A percentile compares a stretch with the other conserved stretches of the same genome.
Evolutionary conservation across 345 rosid species (phyloP).

Genomic region (Eucalyptus polybractea): DNA sequence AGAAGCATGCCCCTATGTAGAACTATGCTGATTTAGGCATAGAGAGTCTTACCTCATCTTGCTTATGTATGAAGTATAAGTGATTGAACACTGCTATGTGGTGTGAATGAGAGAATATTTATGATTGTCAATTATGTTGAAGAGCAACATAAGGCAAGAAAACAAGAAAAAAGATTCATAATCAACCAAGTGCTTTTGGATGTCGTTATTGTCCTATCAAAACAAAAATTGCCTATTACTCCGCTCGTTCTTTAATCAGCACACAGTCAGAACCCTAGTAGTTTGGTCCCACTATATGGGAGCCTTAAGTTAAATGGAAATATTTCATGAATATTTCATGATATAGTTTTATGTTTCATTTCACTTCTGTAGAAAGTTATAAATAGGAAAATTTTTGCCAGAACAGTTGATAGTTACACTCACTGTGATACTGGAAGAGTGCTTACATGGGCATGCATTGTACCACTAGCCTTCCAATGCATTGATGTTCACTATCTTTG

Average conservation of each 20-base stretch:
- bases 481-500: not conserved
- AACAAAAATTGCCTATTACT: not conserved
- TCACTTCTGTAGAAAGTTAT: not conserved
- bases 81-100: not conserved
- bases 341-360: not conserved
- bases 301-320: not conserved
- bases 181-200: not conserved
- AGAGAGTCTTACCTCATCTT: not conserved
- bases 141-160: not conserved
- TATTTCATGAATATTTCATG: not conserved
- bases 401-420: not conserved
- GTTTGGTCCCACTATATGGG: not conserved
- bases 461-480: not conserved
- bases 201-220: not conserved
- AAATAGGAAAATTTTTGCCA: not conserved
- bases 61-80: not conserved
- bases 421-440: too few species aligned
- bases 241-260: not conserved
- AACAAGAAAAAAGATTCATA: not conserved
- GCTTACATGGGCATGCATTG: not conserved
- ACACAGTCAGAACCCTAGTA: not conserved
- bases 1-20: not conserved
- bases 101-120: not conserved
- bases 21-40: not conserved
- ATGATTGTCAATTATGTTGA: not conserved